phyloP scores from a whole-genome alignment of 2,329 filamentous ascomycete genomes.

The Neofusicoccum sp. region DNA sequence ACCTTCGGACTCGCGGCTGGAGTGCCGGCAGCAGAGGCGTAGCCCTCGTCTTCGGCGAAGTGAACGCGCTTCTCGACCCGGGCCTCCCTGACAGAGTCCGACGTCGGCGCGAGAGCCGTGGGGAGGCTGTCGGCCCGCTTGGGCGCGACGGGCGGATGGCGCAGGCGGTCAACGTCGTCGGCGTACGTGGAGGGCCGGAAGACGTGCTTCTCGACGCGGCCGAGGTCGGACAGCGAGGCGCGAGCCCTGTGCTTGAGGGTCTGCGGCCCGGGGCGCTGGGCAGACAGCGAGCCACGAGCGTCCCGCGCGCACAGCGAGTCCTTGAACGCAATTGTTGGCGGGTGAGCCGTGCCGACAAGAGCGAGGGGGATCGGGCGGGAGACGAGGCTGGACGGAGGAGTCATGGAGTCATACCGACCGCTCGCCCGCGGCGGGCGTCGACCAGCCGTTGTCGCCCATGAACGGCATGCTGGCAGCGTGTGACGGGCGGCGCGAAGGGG shows the following conservation, averaged over 20 bases:
- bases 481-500: not conserved
- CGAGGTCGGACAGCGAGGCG: not conserved
- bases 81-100: not conserved
- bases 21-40: slow-evolving; percentile 3
- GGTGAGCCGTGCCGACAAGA: slow-evolving; percentile 17
- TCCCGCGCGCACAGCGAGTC: slow-evolving; percentile 7
- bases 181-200: slow-evolving; percentile 6
- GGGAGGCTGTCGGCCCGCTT: slow-evolving; percentile 3
- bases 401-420: slow-evolving; percentile 18
- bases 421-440: slow-evolving; percentile 1
- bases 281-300: not conserved
- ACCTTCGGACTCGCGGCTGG: slow-evolving; percentile 18
- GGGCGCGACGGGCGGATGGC: not conserved
- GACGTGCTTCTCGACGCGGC: not conserved
- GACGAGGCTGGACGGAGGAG: slow-evolving; percentile 1
- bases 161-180: slow-evolving; percentile 1
- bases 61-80: slow-evolving; percentile 17
- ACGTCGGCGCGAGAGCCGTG: not conserved
- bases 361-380: not conserved
- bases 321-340: slow-evolving; percentile 18
- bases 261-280: not conserved
- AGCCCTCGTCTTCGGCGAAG: slow-evolving; percentile 20
- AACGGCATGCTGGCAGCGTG: slow-evolving; percentile 2
- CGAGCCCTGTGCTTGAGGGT: slow-evolving; percentile 1
- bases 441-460: slow-evolving; percentile 7